Evolutionary conservation across 2,329 filamentous ascomycete species (phyloP).

Genomic region (Penicillium oxalicum): DNA sequence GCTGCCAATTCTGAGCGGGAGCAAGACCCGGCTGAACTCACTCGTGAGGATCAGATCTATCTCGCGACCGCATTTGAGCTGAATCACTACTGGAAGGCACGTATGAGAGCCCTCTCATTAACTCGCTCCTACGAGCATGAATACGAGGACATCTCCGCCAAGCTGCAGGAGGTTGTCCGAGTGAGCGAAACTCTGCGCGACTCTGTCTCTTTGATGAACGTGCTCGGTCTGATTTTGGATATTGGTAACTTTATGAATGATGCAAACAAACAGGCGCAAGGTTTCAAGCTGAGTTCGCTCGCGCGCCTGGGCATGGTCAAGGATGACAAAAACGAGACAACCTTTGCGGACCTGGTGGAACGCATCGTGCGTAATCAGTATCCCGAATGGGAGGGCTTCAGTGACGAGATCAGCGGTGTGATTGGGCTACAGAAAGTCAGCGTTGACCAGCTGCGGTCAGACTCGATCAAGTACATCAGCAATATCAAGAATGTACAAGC

Average conservation of each 20-base stretch:
- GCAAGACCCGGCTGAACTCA: conserved; percentile 79
- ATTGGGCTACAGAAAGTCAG: conserved; percentile 81
- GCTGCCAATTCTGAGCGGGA: conserved; percentile 72
- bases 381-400: conserved; percentile 87
- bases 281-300: conserved; percentile 95
- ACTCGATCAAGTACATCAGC: conserved; percentile 87
- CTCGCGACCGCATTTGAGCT: conserved; percentile 88
- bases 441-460: conserved; percentile 80
- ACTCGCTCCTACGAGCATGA: conserved; percentile 79
- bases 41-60: conserved; percentile 91
- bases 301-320: conserved; percentile 94
- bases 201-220: conserved; percentile 90
- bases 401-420: conserved; percentile 76
- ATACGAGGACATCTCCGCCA: conserved; percentile 83
- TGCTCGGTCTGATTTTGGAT: conserved; percentile 89
- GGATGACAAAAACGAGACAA: conserved; percentile 97
- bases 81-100: conserved; percentile 97
- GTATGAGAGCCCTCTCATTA: conserved; percentile 83
- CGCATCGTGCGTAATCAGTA: conserved; percentile 95
- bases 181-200: conserved; percentile 87
- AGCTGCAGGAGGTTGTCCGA: conserved; percentile 75
- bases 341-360: conserved; percentile 90
- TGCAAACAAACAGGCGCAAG: conserved; percentile 93
- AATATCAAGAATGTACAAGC: conserved; percentile 91
- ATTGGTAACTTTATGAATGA: conserved; percentile 99